Percentiles rank a stretch among this genome's conserved stretches.
These are phyloP conservation scores for Mycotypha africana DNA, from an alignment of 371 early-diverging fungal species.

Conservation along the genomic window DNA sequence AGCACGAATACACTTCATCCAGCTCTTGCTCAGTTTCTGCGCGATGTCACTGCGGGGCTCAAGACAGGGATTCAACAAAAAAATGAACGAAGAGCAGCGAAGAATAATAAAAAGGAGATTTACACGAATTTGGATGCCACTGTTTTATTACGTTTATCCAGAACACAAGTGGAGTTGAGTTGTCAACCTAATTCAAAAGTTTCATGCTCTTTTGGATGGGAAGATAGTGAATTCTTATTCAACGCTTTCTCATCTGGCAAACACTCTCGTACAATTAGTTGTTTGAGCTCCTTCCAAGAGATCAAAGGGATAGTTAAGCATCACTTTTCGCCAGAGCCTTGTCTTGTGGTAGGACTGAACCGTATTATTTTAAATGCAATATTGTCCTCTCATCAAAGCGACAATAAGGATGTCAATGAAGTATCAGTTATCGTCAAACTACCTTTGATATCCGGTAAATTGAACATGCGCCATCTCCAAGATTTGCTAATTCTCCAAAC, in stretches of 20 bases:
- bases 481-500: conserved; percentile 65
- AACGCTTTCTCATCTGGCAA: conserved; percentile 34
- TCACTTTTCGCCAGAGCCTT: conserved; percentile 80
- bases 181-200: conserved; percentile 80
- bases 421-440: conserved; percentile 58
- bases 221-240: conserved; percentile 66
- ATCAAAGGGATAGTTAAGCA: conserved; percentile 67
- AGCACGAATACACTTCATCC: conserved; percentile 78
- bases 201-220: conserved; percentile 61
- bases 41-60: conserved; percentile 60
- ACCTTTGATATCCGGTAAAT: conserved; percentile 43
- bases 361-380: conserved; percentile 55
- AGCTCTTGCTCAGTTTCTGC: conserved; percentile 66
- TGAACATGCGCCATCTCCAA: conserved; percentile 78
- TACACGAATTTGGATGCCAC: conserved; percentile 32
- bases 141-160: conserved; percentile 50
- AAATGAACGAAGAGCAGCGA: conserved; percentile 35
- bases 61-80: conserved; percentile 59
- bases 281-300: conserved; percentile 54
- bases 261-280: conserved; percentile 49
- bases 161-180: conserved; percentile 68
- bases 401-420: conserved; percentile 29
- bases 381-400: conserved; percentile 45
- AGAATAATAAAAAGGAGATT: conserved; percentile 8
- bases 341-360: conserved; percentile 58